Evolutionary conservation across 2,329 filamentous ascomycete genomes (phyloP).

Genomic region (Apiospora pterosperma): DNA sequence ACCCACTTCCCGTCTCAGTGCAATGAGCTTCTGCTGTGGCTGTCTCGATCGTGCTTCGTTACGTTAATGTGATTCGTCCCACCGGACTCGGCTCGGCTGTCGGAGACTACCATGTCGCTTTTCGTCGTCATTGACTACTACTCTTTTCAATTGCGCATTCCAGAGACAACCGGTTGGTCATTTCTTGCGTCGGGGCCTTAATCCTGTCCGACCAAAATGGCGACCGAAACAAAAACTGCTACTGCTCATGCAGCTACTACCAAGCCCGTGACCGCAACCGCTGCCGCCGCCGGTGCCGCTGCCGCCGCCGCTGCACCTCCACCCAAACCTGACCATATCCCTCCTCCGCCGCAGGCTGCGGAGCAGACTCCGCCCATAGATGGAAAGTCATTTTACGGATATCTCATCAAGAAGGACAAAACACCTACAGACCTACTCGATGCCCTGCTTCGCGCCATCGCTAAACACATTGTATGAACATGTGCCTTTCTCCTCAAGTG

Average conservation of each 20-base stretch:
- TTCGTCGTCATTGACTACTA: neutral
- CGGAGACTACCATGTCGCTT: slow-evolving; percentile 1
- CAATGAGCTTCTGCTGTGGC: slow-evolving; percentile 1
- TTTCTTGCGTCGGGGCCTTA: neutral
- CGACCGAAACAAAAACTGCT: slow-evolving; percentile 4
- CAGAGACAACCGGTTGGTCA: neutral
- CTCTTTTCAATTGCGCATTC: neutral
- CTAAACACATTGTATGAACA: slow-evolving; percentile 63
- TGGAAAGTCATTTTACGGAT: slow-evolving; percentile 53
- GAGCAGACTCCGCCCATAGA: slow-evolving; percentile 15
- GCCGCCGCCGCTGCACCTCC: neutral
- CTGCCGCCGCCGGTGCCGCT: neutral
- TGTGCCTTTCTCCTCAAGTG: neutral
- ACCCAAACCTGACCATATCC: slow-evolving; percentile 6
- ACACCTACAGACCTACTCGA: slow-evolving; percentile 64
- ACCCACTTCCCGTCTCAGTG: neutral
- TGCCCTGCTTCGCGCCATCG: slow-evolving; percentile 66
- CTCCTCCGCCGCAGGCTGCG: slow-evolving; percentile 10
- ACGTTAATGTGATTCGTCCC: slow-evolving; percentile 1
- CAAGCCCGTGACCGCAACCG: neutral
- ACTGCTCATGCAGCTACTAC: neutral
- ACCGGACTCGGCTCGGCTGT: neutral
- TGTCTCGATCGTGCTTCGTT: neutral
- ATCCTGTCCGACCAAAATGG: slow-evolving; percentile 2
- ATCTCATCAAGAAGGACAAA: slow-evolving; percentile 67